phyloP scores from a whole-genome alignment of 345 rosid species.

The Chamaenerion angustifolium region DNA sequence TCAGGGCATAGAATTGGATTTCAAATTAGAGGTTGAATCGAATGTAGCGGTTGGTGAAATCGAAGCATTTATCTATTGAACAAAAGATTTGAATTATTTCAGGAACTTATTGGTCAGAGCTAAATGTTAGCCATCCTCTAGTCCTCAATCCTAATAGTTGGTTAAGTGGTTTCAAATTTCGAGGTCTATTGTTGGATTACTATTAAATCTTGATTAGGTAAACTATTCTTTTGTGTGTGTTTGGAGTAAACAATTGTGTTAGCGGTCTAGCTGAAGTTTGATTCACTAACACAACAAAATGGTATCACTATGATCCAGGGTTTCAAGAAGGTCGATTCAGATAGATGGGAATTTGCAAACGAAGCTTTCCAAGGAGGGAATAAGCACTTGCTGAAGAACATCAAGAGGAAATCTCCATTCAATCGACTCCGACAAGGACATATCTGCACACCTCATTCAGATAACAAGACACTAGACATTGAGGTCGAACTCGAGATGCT shows the following conservation, averaged over 20 bases:
- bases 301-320: conserved; percentile 22
- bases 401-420: conserved; percentile 37
- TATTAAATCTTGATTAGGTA: no score
- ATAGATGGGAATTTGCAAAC: conserved; percentile 63
- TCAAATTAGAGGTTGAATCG: no score
- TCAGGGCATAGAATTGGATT: background rate
- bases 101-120: no score
- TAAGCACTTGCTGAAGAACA: conserved; percentile 44
- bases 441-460: background rate
- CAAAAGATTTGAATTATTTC: no score
- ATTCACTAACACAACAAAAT: background rate
- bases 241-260: background rate
- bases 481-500: conserved; percentile 19
- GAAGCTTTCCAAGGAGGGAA: conserved; percentile 45
- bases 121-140: no score
- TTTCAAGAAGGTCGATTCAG: conserved; percentile 45
- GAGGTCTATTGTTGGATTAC: no score
- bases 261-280: background rate
- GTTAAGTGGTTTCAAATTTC: no score
- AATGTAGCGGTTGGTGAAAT: no score
- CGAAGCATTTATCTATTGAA: no score
- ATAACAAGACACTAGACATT: background rate
- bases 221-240: background rate
- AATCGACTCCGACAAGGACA: conserved; percentile 11
- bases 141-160: no score